phyloP scores from a whole-genome alignment of 2,329 filamentous ascomycete species.

The Fusarium continuum region DNA sequence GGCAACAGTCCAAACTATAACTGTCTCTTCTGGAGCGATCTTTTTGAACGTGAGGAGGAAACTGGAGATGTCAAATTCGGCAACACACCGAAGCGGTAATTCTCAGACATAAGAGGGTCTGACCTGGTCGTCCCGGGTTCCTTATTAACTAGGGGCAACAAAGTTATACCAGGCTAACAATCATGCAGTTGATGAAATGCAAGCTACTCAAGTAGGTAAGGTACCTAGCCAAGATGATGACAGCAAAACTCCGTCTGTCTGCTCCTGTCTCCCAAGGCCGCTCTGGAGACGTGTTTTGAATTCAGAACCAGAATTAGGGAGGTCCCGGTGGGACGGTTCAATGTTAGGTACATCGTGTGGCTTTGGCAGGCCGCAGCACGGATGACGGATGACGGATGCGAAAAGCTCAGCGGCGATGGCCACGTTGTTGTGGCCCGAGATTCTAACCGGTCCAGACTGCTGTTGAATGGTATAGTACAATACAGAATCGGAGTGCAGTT shows the following conservation, averaged over 20 bases:
- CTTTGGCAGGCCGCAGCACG: neutral
- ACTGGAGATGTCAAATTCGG: neutral
- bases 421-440: constrained; percentile 12
- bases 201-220: too few species aligned
- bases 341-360: neutral
- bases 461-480: constrained; percentile 5
- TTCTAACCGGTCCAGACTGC: constrained; percentile 1
- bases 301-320: neutral
- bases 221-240: constrained; percentile 4
- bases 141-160: neutral
- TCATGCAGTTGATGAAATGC: neutral
- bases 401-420: neutral
- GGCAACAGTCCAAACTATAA: neutral
- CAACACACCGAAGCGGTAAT: neutral
- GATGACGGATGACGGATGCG: neutral
- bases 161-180: neutral
- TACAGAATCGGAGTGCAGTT: neutral
- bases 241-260: neutral
- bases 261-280: neutral
- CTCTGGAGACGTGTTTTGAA: neutral
- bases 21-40: neutral
- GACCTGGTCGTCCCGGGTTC: constrained; percentile 6
- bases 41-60: neutral
- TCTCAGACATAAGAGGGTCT: constrained; percentile 5
- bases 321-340: constrained; percentile 1